Evolutionary conservation across 1,284 basidiomycete species (phyloP), one percentile per base, ranked within the genome.

Genomic region (Trichosporon ovoides): DNA sequence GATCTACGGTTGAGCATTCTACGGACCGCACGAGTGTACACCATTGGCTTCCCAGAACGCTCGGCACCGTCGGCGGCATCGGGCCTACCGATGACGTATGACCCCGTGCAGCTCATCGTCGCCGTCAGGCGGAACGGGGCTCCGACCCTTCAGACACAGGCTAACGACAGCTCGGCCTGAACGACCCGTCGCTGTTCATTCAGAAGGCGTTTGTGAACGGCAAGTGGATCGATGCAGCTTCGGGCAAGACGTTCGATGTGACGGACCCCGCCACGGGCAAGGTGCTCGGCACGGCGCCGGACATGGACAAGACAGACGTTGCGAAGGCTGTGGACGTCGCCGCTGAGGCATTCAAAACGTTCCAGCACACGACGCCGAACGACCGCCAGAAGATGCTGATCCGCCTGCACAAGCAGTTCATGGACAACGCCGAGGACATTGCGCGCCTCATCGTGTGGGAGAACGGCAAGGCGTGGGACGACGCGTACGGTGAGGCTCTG

Each of bases 391-490:
- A 55, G 31, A 66, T 63, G 46, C 64, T 76, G 12, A 31, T 64
- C 40, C 66, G 67, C 52, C 64, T 76, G 24, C 60, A 71, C 65
- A 50, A 60, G 12, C 62, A 71, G 22, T 67, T 71, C 65, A 56
- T 66, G 53, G 67, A 66, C 22, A 63, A 70, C 54, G 53, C 68
- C 20, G 68, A 72, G 24, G 74, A 76, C 62, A 66, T 76, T 53
- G 66, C 73, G 5, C 66, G 74, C 24, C 61, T 76, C 48, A 76
- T 76, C 54, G 73, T 74, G n/a, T 74, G 73, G 61, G 93, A 97
- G 79, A 97, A 97, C 68, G 93, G 93, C 37, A 97, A 97, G 80
- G 82, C 90, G 3, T 79, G 94, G 53, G 78, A 80, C 0, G 91
- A 96, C 66, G 89, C 84, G 20, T 87, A 88, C 81, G 84, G 86